Base-by-base conservation (phyloP, 164 flowering plant species). In the Magnolia sinica region DNA sequence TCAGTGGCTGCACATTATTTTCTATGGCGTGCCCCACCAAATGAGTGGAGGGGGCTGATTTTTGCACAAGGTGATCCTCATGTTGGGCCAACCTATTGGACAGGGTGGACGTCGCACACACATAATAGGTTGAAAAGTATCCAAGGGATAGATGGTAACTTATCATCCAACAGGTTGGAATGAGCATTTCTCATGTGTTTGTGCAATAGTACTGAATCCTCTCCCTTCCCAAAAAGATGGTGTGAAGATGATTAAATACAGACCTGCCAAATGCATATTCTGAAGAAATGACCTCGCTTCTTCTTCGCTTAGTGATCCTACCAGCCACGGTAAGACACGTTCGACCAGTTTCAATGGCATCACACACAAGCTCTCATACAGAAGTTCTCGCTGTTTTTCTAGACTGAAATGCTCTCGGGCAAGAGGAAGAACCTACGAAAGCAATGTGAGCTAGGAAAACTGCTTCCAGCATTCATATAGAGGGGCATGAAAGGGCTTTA, bases 301-400 rank as follows among this genome's bases (percentile, higher is more conserved):
- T 22, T 86, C 91, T 81, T 95, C 95, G 73, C 77, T 86, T 14
- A 92, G 80, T 71, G 89, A 85, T 77, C 91, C 89, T 0, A 90
- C 92, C 78, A 95, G 74, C 99, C 99, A 95, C 68, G 99, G 99
- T 71, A 95, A 86, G 73, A 92, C 96, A 78, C 94, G 83, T 79
- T 95, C 98, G 27, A 92, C 87, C 85, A 93, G 81, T 85, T 88
- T 92, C 85, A 95, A 83, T 8, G 99, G 97, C 98, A 95, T 95
- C 70, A 91, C 85, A 82, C 96, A 92, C 74, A 95, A 85, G 86
- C 97, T 95, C 75, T 89, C 86, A 78, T 92, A 93, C 64, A 92
- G 82, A 85, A 95, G 92, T 71, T 90, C 92, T 5, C 92, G 88
- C 83, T 95, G 99, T 72, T 84, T 87, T 77, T 85, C 77, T 50